phyloP scores from a whole-genome alignment of 208 protist species.

The Leishmania martiniquensis region DNA sequence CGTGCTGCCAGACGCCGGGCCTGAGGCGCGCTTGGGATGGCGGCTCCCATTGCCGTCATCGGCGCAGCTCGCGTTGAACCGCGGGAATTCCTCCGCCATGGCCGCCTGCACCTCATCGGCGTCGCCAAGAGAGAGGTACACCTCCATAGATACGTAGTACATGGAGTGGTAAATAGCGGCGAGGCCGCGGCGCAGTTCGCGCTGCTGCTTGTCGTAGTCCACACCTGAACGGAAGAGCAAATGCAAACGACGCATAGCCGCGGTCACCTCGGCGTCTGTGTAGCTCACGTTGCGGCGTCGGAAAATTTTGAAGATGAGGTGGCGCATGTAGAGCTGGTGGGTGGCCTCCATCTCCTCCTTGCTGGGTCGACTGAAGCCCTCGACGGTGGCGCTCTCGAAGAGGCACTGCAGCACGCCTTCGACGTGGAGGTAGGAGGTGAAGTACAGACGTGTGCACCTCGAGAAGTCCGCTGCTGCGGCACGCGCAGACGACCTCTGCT shows the following conservation, averaged over 20 bases:
- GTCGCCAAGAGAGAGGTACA: constrained; percentile 59
- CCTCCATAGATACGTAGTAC: constrained; percentile 63
- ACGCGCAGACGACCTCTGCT: constrained; percentile 7
- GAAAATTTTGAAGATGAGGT: constrained; percentile 67
- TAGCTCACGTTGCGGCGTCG: constrained; percentile 53
- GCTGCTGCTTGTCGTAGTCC: constrained; percentile 50
- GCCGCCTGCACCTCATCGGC: constrained; percentile 26
- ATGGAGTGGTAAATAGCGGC: constrained; percentile 48
- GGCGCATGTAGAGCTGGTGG: constrained; percentile 62
- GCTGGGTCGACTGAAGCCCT: constrained; percentile 40
- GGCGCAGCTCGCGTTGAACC: constrained; percentile 7
- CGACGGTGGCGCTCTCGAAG: constrained; percentile 46
- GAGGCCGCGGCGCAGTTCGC: constrained; percentile 33
- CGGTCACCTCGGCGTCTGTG: constrained; percentile 37
- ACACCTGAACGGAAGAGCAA: constrained; percentile 51
- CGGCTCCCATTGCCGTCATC: not conserved
- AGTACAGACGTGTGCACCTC: constrained; percentile 51
- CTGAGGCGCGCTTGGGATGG: not conserved
- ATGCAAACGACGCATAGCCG: constrained; percentile 39
- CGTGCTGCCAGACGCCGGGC: not conserved
- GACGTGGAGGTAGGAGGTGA: constrained; percentile 52
- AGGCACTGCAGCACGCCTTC: constrained; percentile 58
- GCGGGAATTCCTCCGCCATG: constrained; percentile 16
- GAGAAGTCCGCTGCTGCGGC: constrained; percentile 14
- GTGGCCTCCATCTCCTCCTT: constrained; percentile 57